Conservation (phyloP, 208 protist genomes). For the Naegleria gruberi region DNA sequence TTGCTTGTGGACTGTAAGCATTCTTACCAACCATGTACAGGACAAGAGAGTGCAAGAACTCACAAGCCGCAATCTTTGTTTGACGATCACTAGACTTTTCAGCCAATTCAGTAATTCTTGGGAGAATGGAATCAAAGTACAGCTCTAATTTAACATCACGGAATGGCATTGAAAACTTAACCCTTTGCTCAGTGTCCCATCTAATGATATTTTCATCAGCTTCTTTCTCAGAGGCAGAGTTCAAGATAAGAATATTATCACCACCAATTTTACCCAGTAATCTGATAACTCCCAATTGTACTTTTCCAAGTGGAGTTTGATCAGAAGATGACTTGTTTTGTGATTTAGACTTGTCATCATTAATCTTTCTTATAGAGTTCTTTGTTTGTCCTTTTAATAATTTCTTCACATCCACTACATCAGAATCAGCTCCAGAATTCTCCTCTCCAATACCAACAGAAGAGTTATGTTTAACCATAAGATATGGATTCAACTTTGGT, state of each 20-base stretch:
- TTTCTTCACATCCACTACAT: not conserved
- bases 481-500: conserved; percentile 40
- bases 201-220: conserved; percentile 27
- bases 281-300: conserved; percentile 47
- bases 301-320: not conserved
- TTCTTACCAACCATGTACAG: conserved; percentile 55
- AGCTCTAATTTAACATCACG: conserved; percentile 39
- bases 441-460: not conserved
- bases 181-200: conserved; percentile 38
- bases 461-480: conserved; percentile 28
- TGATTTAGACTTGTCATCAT: not conserved
- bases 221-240: not conserved
- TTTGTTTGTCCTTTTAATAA: conserved; percentile 14
- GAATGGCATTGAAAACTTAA: conserved; percentile 47
- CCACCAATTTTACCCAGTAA: conserved; percentile 46
- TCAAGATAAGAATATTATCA: conserved; percentile 34
- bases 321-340: conserved; percentile 8
- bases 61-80: conserved; percentile 63
- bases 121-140: conserved; percentile 55
- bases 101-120: conserved; percentile 53
- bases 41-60: conserved; percentile 70
- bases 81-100: conserved; percentile 46
- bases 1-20: conserved; percentile 35
- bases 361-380: not conserved
- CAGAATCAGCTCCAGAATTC: not conserved